Evolutionary conservation across 176 grass and related monocot genomes (phyloP), one percentile per base, ranked within the genome.

Genomic region (Poa annua): DNA sequence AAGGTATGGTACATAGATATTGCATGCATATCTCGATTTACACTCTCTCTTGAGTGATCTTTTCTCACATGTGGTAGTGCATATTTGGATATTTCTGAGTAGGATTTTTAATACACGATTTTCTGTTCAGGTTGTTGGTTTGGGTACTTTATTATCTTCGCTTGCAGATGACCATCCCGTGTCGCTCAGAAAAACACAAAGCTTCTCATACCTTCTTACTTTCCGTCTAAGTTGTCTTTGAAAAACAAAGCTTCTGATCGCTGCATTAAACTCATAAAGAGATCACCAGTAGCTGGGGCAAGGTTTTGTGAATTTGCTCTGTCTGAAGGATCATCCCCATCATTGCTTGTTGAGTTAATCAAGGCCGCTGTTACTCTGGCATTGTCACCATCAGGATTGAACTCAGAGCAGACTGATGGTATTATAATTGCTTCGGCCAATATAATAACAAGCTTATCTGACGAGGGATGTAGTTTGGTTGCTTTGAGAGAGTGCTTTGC

Each of bases 271-370:
- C 74, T 95, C n/a, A 88, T 95, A 79, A 98, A 93, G 72, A 90
- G 90, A 81, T 91, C 88, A 21, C 91, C 93, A 10, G 53, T 64
- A 80, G 96, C 93, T 62, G 96, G 96, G 47, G 93, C 87, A 80
- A 90, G 93, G 78, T 98, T 98, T 81, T 95, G 91, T 89, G 90
- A 98, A 90, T 98, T 92, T 81, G 85, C 81, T 88, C 35, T 98
- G 57, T 84, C 85, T 44, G 96, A 98, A 88, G 96, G 91, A 21
- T 95, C 93, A 75, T 74, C 85, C 24, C 83, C 89, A 71, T 91
- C 62, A 69, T 92, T 83, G 45, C 84, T 98, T 78, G 49, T 86
- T 76, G 91, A 92, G 53, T 81, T 95, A 66, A 84, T 88, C 50
- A 90, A 84, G 76, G 45, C 81, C 75, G 90, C 63, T 47, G 61